Percentiles rank a stretch among this genome's conserved stretches.
These are phyloP conservation scores for Euphrasia arctica DNA, from an alignment of 305 asterid species.

Conservation along the genomic window DNA sequence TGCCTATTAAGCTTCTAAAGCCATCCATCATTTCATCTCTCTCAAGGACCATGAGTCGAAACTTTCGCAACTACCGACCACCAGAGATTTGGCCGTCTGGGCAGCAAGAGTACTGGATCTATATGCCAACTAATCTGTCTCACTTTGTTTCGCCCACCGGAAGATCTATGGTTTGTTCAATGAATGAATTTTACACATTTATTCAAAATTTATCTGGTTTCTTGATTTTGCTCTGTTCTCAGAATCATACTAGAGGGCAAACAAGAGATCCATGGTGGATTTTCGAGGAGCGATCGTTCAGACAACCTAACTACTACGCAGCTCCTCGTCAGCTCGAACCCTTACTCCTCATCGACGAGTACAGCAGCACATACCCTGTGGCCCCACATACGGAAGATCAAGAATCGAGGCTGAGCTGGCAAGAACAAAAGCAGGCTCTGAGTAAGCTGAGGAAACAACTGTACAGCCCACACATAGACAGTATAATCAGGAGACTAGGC, in stretches of 20 bases:
- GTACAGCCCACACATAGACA: slow-evolving; percentile 59
- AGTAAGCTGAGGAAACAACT: slow-evolving; percentile 60
- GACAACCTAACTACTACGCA: slow-evolving; percentile 29
- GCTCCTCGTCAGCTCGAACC: slow-evolving; percentile 25
- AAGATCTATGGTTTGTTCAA: slow-evolving; percentile 33
- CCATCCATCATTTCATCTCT: slow-evolving; percentile 18
- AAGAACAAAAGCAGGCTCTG: slow-evolving; percentile 55
- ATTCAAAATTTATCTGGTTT: neutral
- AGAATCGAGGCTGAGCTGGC: slow-evolving; percentile 44
- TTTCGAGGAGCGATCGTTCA: slow-evolving; percentile 27
- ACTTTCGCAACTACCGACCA: slow-evolving; percentile 9
- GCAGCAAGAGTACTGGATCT: slow-evolving; percentile 36
- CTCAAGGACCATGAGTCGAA: slow-evolving; percentile 33
- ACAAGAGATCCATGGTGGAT: slow-evolving; percentile 41
- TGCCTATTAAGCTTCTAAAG: neutral
- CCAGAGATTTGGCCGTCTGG: slow-evolving; percentile 30
- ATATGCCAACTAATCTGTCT: slow-evolving; percentile 24
- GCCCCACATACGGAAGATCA: slow-evolving; percentile 31
- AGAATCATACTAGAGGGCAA: slow-evolving; percentile 28
- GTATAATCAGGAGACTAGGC: slow-evolving; percentile 46
- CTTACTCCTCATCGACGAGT: slow-evolving; percentile 27
- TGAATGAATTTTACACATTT: neutral
- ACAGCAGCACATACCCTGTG: neutral
- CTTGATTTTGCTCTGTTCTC: slow-evolving; percentile 22
- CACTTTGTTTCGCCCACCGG: slow-evolving; percentile 17